Evolutionary conservation across 345 rosid genomes (phyloP), one percentile per base, ranked within the genome.

Genomic region (Brassica cretica): DNA sequence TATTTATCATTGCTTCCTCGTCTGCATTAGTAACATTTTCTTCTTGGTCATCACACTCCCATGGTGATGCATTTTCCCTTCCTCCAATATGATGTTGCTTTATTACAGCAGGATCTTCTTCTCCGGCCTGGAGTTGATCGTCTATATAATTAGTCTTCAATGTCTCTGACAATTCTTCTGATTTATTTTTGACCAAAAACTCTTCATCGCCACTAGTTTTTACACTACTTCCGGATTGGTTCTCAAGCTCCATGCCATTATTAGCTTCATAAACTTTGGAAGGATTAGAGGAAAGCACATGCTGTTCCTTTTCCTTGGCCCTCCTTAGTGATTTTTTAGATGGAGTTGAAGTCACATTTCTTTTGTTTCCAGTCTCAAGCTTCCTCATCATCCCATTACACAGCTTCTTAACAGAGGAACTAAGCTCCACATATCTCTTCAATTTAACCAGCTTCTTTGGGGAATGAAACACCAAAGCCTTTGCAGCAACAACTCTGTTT

Each of bases 381-480:
- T 87, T 93, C 82, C 86, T 21, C 24, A 21, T 87, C 90, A 90
- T 82, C 71, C 83, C 92, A 12, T 56, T 75, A 79, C 94, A 88
- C 32, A 88, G 70, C 73, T 77, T 86, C 84, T 78, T 88, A 35
- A 84, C 49, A 6, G 93, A 79, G 14, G 80, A 73, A 32, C 77
- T 77, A 82, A 85, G 74, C 70, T 91, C 96, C 27, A 75, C 70
- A 14, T 91, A 81, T 76, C 84, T 81, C 83, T 88, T 88, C 67
- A 81, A 46, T 81, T 79, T 90, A 74, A 65, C 82, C 35, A 71
- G 2, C 86, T 89, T 96, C 87, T 84, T 89, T 0, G 99, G 97
- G 10, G 97, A 93, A 30, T 74, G 86, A 88, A 93, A 93, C 59
- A 87, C 89, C 82, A 93, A 78, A 69, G 96, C 82, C 82, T 91